Base-by-base conservation (phyloP, 1,139 yeast genomes). In the Protomyces inouyei region DNA sequence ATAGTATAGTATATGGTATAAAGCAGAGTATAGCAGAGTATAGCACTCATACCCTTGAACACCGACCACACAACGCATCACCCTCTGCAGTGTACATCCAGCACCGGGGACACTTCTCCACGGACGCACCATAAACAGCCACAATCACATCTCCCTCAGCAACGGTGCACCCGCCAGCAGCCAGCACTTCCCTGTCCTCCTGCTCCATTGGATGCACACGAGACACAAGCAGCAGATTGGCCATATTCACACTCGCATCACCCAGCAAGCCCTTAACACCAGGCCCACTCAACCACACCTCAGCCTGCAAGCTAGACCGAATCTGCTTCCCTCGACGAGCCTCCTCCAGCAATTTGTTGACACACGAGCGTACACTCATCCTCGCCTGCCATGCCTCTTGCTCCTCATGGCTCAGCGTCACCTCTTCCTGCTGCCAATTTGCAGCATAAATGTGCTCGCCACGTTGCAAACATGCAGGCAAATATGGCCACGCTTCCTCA, bases 61-160 rank as follows among this genome's bases (percentile, higher is more conserved):
- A 38, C 6, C 43, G 43, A 38, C n/a, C 16, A 38, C 43, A 38
- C 18, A 38, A 14, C 43, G 43, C 10, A 10, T 38, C 43, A 5
- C 1, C 43, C 16, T 38, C 18, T 14, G 95, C 79, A 16, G 83
- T 82, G 72, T 77, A 85, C 72, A 89, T 89, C 98, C 98, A 93
- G 75, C 98, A 93, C 72, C 98, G 81, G 1, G 96, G 96, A 73
- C 98, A 93, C 71, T 90, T 90, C 71, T 72, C 1, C 75, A 79
- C 25, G 18, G 57, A 36, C 10, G 66, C 74, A 76, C 3, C 78
- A 67, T 0, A 67, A 70, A 2, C 72, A 67, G n/a, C 69, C 61
- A n/a, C 71, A 70, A 25, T 67, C 66, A 67, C 76, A 77, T 16
- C 65, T 57, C 75, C 79, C 79, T 32, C 38, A 32, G 36, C 55